phyloP scores from a whole-genome alignment of 805 yeast species.

The Schwanniomyces pseudopolymorphus region DNA sequence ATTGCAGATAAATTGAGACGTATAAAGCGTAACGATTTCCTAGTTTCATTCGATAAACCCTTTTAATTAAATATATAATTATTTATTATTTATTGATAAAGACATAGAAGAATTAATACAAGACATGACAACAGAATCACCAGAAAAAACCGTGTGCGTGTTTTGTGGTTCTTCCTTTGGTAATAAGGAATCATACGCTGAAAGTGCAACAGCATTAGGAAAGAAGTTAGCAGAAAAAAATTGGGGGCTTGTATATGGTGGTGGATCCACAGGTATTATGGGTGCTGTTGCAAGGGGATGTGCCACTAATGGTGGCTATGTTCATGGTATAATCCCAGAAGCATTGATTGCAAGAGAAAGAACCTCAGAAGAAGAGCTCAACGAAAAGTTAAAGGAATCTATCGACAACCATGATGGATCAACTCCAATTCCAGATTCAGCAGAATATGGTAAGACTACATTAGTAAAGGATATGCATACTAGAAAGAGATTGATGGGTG shows the following conservation, averaged over 20 bases:
- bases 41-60: neutral
- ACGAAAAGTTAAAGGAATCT: constrained; percentile 47
- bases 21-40: neutral
- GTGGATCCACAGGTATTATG: constrained; percentile 86
- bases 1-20: neutral
- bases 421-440: constrained; percentile 61
- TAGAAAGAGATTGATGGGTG: constrained; percentile 82
- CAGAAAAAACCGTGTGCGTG: constrained; percentile 54
- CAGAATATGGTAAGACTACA: constrained; percentile 71
- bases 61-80: neutral
- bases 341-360: constrained; percentile 77
- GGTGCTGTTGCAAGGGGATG: constrained; percentile 70
- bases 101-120: neutral
- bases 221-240: constrained; percentile 50
- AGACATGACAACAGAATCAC: constrained; percentile 22
- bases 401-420: constrained; percentile 65
- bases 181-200: constrained; percentile 45
- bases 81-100: neutral
- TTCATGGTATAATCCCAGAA: constrained; percentile 84
- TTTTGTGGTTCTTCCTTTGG: constrained; percentile 88
- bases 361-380: constrained; percentile 42
- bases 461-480: constrained; percentile 89
- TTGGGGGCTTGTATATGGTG: constrained; percentile 86
- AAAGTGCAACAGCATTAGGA: constrained; percentile 62
- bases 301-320: constrained; percentile 59